These are phyloP conservation scores for Xylariales sp. DNA, from an alignment of 2,329 filamentous ascomycete species.

Conservation along the genomic window DNA sequence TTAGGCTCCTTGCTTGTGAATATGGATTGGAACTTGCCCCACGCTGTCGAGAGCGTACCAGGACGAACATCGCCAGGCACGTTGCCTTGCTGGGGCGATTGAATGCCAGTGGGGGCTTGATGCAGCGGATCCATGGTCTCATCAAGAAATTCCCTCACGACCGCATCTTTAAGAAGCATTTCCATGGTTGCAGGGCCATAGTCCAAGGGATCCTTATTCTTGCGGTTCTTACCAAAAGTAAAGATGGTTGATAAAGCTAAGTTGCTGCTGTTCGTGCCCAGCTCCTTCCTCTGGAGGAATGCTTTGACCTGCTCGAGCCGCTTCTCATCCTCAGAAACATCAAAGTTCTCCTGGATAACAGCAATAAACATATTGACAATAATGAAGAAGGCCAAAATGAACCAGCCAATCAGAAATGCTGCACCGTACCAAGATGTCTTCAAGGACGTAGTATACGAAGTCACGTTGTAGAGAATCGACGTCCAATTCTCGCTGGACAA, in stretches of 20 bases:
- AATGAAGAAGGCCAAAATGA: slow-evolving; percentile 92
- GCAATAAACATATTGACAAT: slow-evolving; percentile 99
- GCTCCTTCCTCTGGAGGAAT: slow-evolving; percentile 86
- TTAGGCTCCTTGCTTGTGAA: slow-evolving; percentile 74
- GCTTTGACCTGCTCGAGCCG: slow-evolving; percentile 93
- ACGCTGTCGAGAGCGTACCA: slow-evolving; percentile 55
- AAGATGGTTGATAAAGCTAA: slow-evolving; percentile 72
- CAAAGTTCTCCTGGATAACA: slow-evolving; percentile 99
- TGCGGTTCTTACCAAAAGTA: slow-evolving; percentile 53
- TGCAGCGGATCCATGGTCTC: slow-evolving; percentile 52
- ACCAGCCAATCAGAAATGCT: slow-evolving; percentile 90
- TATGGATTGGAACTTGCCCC: slow-evolving; percentile 53
- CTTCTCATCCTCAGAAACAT: slow-evolving; percentile 97
- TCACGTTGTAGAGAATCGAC: slow-evolving; percentile 75
- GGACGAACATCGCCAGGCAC: slow-evolving; percentile 44
- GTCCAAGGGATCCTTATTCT: slow-evolving; percentile 77
- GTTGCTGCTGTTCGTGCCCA: slow-evolving; percentile 67
- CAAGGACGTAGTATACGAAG: slow-evolving; percentile 57
- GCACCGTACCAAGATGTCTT: slow-evolving; percentile 91
- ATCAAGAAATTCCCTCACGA: slow-evolving; percentile 91
- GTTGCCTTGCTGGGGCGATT: slow-evolving; percentile 26
- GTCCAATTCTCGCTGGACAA: slow-evolving; percentile 98
- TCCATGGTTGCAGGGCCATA: slow-evolving; percentile 90
- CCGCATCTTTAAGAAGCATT: slow-evolving; percentile 93
- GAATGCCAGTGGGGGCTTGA: slow-evolving; percentile 29